A percentile compares a stretch with the other conserved stretches of the same genome.
phyloP scores from a whole-genome alignment of 768 basidiomycete species.

The Naganishia friedmannii region DNA sequence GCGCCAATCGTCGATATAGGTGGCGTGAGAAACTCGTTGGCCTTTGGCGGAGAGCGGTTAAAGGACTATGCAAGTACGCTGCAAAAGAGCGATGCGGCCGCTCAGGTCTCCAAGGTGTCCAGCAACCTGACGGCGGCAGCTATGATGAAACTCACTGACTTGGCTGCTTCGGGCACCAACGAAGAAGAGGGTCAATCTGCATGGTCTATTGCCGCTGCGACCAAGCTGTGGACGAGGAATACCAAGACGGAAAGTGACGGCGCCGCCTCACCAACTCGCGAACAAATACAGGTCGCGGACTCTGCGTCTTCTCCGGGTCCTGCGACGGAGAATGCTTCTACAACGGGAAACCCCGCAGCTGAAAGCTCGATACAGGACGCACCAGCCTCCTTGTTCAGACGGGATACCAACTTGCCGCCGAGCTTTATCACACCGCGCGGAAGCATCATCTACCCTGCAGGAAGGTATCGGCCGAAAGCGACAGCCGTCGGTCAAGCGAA shows the following conservation, averaged over 20 bases:
- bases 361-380: constrained; percentile 6
- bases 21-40: constrained; percentile 4
- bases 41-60: constrained; percentile 19
- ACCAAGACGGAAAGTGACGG: neutral
- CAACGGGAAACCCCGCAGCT: neutral
- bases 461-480: constrained; percentile 28
- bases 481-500: constrained; percentile 2
- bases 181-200: neutral
- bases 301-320: neutral
- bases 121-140: constrained; percentile 39
- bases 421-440: constrained; percentile 33
- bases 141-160: constrained; percentile 31
- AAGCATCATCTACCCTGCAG: constrained; percentile 34
- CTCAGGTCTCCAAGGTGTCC: constrained; percentile 35
- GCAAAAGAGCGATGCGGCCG: constrained; percentile 40
- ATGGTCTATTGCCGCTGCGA: neutral
- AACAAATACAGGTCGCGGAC: neutral
- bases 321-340: neutral
- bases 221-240: neutral
- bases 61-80: constrained; percentile 35
- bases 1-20: constrained; percentile 6
- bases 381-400: constrained; percentile 23
- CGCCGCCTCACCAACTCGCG: neutral
- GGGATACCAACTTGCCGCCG: constrained; percentile 31
- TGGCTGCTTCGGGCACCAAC: neutral